Evolutionary conservation across 805 yeast genomes (phyloP), one percentile per base, ranked within the genome.

Genomic region (Hanseniaspora mollemarum): DNA sequence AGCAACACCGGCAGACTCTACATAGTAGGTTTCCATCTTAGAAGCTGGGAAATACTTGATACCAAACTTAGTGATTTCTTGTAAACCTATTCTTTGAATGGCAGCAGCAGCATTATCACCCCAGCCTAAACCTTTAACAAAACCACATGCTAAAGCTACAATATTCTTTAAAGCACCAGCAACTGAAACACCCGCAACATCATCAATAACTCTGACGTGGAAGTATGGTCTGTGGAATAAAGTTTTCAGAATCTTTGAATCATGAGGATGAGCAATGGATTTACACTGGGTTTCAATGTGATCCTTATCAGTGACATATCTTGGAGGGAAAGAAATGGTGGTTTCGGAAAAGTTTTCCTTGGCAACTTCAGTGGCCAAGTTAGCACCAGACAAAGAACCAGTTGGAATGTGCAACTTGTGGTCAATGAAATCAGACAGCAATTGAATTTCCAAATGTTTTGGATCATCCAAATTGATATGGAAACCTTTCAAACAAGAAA

Each of bases 31-130:
- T 53, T 78, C 72, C 28, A 83, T 76, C 54, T 76, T 69, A 58
- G 84, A 79, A 54, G 75, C 78, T 37, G 81, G 88, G 80, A 78
- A 92, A 70, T 85, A 88, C 59, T 73, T 74, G 61, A 78, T 73
- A 38, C 95, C 92, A 67, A 92, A 92, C 64, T 77, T 76, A 66
- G 88, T 83, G 62, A 84, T 86, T 71, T 92, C 98, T 61, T 82
- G 76, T 57, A 92, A 71, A 43, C 98, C 98, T 58, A 90, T 83
- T 71, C 98, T 78, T 88, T 90, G 94, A 60, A 92, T 81, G 40
- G 97, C 98, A 51, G 97, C 83, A 69, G 90, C 87, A 57, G 98
- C 97, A 66, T 92, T 92, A 69, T 87, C 95, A 67, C 98, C 98
- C 98, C 98, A 92, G 56, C 94, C 95, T 56, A 85, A 75, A 60